Base-by-base conservation (phyloP, 2,329 filamentous ascomycete genomes). In the Mycosphaerella arachidis region DNA sequence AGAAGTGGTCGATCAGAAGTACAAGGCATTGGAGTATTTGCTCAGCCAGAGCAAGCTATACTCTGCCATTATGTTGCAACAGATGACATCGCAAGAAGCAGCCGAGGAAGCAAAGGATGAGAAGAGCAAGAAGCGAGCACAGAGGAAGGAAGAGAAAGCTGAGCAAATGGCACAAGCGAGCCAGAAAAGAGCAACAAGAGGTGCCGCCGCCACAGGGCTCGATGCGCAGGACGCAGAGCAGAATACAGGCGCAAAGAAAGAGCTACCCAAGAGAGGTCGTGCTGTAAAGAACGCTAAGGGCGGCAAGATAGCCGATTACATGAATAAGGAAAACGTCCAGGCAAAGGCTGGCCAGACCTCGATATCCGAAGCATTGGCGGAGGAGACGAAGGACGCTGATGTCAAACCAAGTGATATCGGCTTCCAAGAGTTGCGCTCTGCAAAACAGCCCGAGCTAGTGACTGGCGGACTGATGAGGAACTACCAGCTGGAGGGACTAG, bases 401-500 rank as follows among this genome's bases (percentile, higher is more conserved):
- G 78, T 84, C 6, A 82, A 86, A 56, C 80, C 84, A 3, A 79
- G 81, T n/a, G 83, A 83, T 24, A 77, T 88, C 58, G 84, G 86
- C 29, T 81, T 85, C 55, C 85, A 87, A 66, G 82, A 92, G 56
- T 75, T 97, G 16, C 82, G 86, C 58, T 91, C 95, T 73, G 93
- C 92, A 0, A 82, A 89, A 63, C 94, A 99, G 71, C 94, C 94
- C 0, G 86, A 88, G 64, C 86, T 92, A 60, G 86, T 99, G 68
- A 86, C 88, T 0, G 91, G 91, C 5, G 94, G 94, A 1, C 88
- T 87, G 4, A 97, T 99, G 93, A 83, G 92, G 18, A 89, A 90
- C 63, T 99, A 99, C 71, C 94, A 99, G 69, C 78, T 99, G 0
- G 93, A 97, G 72, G 94, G 94, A 0, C 75, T 99, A 0, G 95